These are phyloP conservation scores for Thielaviopsis ethacetica DNA, from an alignment of 2,329 filamentous ascomycete species.

Conservation along the genomic window DNA sequence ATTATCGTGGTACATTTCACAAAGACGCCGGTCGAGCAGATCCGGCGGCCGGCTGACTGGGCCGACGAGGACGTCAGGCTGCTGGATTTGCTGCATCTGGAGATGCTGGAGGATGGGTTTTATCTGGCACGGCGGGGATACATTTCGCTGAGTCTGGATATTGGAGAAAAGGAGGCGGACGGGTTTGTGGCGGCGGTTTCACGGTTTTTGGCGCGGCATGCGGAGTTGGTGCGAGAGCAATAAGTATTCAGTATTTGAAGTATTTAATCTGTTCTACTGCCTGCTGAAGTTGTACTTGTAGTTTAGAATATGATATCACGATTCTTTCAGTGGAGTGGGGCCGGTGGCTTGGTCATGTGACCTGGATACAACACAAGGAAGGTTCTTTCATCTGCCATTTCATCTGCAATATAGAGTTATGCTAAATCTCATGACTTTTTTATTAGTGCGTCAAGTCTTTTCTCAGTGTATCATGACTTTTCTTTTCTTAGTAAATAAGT, in stretches of 20 bases:
- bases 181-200: constrained; percentile 23
- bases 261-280: not conserved
- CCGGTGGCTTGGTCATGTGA: no score
- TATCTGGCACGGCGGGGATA: constrained; percentile 26
- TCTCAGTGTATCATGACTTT: no score
- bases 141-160: constrained; percentile 24
- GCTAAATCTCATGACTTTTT: no score
- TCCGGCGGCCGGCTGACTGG: constrained; percentile 13
- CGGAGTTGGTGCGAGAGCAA: not conserved
- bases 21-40: constrained; percentile 19
- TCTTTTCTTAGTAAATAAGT: no score
- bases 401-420: no score
- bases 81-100: constrained; percentile 28
- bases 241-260: not conserved
- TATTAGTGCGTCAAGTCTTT: no score
- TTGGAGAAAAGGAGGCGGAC: constrained; percentile 24
- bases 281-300: not conserved
- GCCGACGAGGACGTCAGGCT: constrained; percentile 14
- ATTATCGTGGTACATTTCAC: constrained; percentile 24
- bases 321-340: no score
- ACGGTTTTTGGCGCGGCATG: constrained; percentile 16
- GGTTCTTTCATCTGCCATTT: no score
- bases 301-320: no score
- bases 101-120: constrained; percentile 28
- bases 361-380: no score